Conservation (phyloP, 176 grass and related monocot genomes). For the Pontederia paniculata region DNA sequence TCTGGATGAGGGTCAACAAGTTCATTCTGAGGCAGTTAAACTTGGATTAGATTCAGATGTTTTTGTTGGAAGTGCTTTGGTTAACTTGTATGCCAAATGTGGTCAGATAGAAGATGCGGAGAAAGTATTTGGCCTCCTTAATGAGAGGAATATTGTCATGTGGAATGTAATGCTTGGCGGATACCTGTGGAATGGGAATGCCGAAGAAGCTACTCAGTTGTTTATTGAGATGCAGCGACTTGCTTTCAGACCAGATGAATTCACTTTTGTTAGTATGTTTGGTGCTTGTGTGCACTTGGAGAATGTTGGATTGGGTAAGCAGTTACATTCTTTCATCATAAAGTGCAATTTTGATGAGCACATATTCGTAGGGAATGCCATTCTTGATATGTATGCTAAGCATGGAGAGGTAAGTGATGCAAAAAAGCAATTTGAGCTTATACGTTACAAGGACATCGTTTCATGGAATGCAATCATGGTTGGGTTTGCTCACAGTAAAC, state of each 20-base stretch:
- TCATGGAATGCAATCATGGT: constrained; percentile 73
- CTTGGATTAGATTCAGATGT: constrained; percentile 51
- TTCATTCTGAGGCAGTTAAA: constrained; percentile 32
- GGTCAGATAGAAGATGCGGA: constrained; percentile 31
- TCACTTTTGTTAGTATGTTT: constrained; percentile 52
- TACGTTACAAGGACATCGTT: constrained; percentile 39
- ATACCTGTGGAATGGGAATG: constrained; percentile 38
- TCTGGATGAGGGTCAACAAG: constrained; percentile 25
- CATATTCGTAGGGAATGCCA: constrained; percentile 61
- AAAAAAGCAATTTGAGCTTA: constrained; percentile 35
- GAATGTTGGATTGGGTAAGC: constrained; percentile 31
- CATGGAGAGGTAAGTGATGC: constrained; percentile 33
- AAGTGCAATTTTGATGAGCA: constrained; percentile 29
- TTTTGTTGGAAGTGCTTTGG: constrained; percentile 58
- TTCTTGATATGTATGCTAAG: constrained; percentile 62
- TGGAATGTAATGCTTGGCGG: constrained; percentile 65
- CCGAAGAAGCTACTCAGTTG: constrained; percentile 30
- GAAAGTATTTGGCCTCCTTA: constrained; percentile 38
- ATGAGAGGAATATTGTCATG: constrained; percentile 48
- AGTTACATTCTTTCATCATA: constrained; percentile 44
- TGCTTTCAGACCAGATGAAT: constrained; percentile 40
- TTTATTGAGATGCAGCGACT: constrained; percentile 31
- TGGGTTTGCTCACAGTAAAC: constrained; percentile 45
- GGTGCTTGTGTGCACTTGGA: constrained; percentile 26
- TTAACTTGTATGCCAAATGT: constrained; percentile 51